Percentiles rank a stretch among this genome's conserved stretches.
Conservation (phyloP, 1,284 basidiomycete species). For the Ganoderma sp. region DNA sequence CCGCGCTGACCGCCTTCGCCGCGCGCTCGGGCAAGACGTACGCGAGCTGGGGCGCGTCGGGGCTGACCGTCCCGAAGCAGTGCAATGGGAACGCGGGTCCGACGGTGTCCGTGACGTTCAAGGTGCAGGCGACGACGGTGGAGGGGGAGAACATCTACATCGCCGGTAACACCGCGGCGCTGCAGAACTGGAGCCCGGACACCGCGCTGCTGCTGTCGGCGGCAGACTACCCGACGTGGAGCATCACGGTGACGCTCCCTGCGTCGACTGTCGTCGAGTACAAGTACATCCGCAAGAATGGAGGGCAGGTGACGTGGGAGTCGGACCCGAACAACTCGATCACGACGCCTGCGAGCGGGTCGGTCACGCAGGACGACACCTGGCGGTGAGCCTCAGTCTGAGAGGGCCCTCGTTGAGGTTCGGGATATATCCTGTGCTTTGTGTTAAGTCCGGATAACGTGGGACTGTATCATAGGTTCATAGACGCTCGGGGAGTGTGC, state of each 20-base stretch:
- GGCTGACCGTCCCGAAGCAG: conserved; percentile 54
- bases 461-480: not conserved
- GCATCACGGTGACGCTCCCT: conserved; percentile 64
- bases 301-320: conserved; percentile 56
- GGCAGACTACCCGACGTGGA: conserved; percentile 75
- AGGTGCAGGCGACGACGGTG: conserved; percentile 64
- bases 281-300: conserved; percentile 73
- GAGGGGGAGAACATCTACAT: conserved; percentile 76
- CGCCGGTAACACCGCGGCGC: conserved; percentile 62
- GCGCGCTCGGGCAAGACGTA: conserved; percentile 42
- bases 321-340: conserved; percentile 50
- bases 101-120: conserved; percentile 67
- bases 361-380: conserved; percentile 40
- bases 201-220: conserved; percentile 63
- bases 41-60: conserved; percentile 70
- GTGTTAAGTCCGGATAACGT: not conserved
- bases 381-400: conserved; percentile 41
- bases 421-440: not conserved
- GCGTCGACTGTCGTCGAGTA: conserved; percentile 61
- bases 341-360: conserved; percentile 45
- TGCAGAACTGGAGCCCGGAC: conserved; percentile 68
- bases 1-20: conserved; percentile 48
- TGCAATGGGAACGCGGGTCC: conserved; percentile 46
- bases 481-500: not conserved
- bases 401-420: not conserved